Conservation (phyloP, 2,329 filamentous ascomycete species). For the Trichoderma aggressivum region DNA sequence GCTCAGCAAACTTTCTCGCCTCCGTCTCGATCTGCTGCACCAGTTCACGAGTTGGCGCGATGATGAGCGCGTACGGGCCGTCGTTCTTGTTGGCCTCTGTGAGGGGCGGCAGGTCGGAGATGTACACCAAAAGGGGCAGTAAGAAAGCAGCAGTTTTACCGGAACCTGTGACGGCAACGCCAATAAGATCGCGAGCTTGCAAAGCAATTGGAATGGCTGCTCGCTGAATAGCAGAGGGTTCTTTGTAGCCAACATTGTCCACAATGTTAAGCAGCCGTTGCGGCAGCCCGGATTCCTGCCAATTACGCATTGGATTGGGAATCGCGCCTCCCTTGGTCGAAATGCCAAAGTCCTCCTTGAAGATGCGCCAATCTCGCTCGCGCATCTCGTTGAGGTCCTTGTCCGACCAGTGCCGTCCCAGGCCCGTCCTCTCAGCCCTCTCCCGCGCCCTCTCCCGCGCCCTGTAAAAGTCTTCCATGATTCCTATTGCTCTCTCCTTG, state of each 20-base stretch:
- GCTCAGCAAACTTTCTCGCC: constrained; percentile 85
- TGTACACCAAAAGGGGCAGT: constrained; percentile 89
- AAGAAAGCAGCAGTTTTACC: constrained; percentile 97
- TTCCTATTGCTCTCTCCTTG: constrained; percentile 68
- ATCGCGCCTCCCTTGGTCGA: constrained; percentile 87
- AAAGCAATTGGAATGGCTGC: constrained; percentile 94
- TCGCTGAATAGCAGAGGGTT: constrained; percentile 87
- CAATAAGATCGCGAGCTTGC: constrained; percentile 92
- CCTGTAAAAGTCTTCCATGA: constrained; percentile 78
- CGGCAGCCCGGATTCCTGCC: constrained; percentile 81
- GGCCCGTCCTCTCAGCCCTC: constrained; percentile 65
- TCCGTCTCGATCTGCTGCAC: constrained; percentile 97
- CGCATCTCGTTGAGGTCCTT: constrained; percentile 92
- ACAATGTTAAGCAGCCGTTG: constrained; percentile 76
- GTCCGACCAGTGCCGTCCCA: constrained; percentile 94
- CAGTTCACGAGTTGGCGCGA: constrained; percentile 93
- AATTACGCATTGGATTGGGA: constrained; percentile 94
- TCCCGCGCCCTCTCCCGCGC: constrained; percentile 62
- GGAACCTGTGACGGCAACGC: constrained; percentile 95
- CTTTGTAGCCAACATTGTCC: constrained; percentile 79
- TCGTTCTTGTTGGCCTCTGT: constrained; percentile 87
- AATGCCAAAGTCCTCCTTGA: constrained; percentile 99
- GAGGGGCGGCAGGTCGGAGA: constrained; percentile 81
- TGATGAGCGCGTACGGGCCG: constrained; percentile 93
- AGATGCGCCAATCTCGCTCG: constrained; percentile 97